A percentile compares a stretch with the other conserved stretches of the same genome.
These are phyloP conservation scores for Phytophthora brassicae DNA, from an alignment of 352 stramenopile genomes.

Conservation along the genomic window DNA sequence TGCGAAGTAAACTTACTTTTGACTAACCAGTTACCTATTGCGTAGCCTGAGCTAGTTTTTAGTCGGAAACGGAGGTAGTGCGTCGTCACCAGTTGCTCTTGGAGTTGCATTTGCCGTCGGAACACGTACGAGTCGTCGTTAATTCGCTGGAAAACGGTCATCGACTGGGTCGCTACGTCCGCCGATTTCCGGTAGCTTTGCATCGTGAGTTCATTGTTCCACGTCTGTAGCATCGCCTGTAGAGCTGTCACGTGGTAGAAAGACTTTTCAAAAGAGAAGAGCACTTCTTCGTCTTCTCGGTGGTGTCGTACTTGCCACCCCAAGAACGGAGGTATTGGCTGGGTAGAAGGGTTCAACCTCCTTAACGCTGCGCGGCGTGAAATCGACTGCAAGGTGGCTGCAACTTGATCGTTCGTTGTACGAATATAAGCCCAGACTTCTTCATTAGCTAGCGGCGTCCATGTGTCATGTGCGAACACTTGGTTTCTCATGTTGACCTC, in stretches of 20 bases:
- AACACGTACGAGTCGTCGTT: constrained; percentile 63
- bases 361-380: constrained; percentile 8
- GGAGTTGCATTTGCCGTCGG: constrained; percentile 19
- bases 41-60: constrained; percentile 30
- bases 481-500: constrained; percentile 9
- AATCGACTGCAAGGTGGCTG: constrained; percentile 30
- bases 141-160: constrained; percentile 41
- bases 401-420: constrained; percentile 28
- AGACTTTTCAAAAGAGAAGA: constrained; percentile 53
- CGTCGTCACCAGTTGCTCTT: constrained; percentile 23
- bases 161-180: constrained; percentile 31
- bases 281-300: constrained; percentile 33
- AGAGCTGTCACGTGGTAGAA: constrained; percentile 43
- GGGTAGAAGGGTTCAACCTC: constrained; percentile 6
- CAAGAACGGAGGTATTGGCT: constrained; percentile 44
- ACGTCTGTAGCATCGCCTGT: constrained; percentile 45
- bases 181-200: constrained; percentile 37
- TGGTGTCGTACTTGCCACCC: constrained; percentile 43
- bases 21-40: constrained; percentile 27
- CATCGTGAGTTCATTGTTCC: constrained; percentile 40
- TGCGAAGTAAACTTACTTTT: constrained; percentile 9
- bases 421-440: constrained; percentile 23
- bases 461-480: constrained; percentile 20
- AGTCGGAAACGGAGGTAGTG: constrained; percentile 55
- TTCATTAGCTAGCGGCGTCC: constrained; percentile 26